Conservation (phyloP, 139 green algal genomes). For the Coelastrella sp. region DNA sequence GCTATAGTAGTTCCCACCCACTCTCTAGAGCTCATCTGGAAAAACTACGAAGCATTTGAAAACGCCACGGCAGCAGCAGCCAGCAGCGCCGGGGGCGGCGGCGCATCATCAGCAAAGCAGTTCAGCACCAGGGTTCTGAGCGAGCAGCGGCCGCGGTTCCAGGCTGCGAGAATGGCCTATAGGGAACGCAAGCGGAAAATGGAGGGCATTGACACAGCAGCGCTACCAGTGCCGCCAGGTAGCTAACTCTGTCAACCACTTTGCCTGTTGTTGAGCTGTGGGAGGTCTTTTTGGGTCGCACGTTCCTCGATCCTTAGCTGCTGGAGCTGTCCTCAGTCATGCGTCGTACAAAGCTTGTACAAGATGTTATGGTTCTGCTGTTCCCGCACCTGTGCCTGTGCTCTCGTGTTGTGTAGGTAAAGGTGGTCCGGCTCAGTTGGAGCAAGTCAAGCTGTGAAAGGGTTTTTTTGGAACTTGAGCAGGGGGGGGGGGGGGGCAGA, state of each 20-base stretch:
- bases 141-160: conserved; percentile 86
- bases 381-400: too few relatives aligned
- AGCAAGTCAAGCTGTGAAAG: conserved; percentile 75
- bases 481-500: too few relatives aligned
- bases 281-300: too few relatives aligned
- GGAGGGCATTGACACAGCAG: conserved; percentile 62
- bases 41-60: conserved; percentile 92
- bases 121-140: conserved; percentile 75
- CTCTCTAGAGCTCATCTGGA: conserved; percentile 88
- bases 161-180: conserved; percentile 67
- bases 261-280: too few relatives aligned
- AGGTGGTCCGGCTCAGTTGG: conserved; percentile 68
- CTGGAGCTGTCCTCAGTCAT: too few relatives aligned
- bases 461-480: too few relatives aligned
- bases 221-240: conserved; percentile 81
- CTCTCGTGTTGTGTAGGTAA: conserved; percentile 53
- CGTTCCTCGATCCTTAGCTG: background rate
- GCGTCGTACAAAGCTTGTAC: too few relatives aligned
- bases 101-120: conserved; percentile 34
- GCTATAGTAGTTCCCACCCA: conserved; percentile 84
- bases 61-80: conserved; percentile 43
- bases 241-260: too few relatives aligned
- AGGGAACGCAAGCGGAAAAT: conserved; percentile 52
- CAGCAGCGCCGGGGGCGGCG: background rate
- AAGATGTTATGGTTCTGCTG: too few relatives aligned